Percentiles rank a stretch among this genome's conserved stretches.
phyloP scores from a whole-genome alignment of 495 filamentous ascomycete species.

The Apodospora peruviana region DNA sequence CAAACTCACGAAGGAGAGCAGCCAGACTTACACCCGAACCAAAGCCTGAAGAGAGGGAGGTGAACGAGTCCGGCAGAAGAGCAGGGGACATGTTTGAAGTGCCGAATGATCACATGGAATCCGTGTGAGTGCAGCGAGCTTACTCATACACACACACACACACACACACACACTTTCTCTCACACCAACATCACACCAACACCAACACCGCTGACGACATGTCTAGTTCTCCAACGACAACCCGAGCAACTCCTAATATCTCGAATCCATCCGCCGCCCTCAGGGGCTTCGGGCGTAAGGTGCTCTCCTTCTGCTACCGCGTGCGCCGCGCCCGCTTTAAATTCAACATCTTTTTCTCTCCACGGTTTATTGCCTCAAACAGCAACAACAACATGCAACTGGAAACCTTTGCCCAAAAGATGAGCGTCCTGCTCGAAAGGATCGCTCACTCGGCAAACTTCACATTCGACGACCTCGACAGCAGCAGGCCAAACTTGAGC shows the following conservation, averaged over 20 bases:
- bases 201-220: too few species aligned
- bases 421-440: conserved; percentile 21
- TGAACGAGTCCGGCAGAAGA: conserved; percentile 65
- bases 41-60: conserved; percentile 52
- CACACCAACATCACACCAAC: not conserved
- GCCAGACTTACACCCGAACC: conserved; percentile 46
- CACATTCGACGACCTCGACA: not conserved
- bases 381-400: conserved; percentile 15
- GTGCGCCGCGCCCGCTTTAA: conserved; percentile 19
- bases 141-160: too few species aligned
- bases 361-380: too few species aligned
- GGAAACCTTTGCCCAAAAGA: conserved; percentile 16
- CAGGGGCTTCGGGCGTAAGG: conserved; percentile 16
- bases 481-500: conserved; percentile 15
- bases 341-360: conserved; percentile 26
- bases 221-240: conserved; percentile 25
- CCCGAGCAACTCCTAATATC: conserved; percentile 20
- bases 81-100: conserved; percentile 66
- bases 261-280: conserved; percentile 20
- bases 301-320: conserved; percentile 24
- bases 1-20: not conserved
- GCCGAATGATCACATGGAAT: conserved; percentile 69
- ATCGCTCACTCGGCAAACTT: conserved; percentile 21
- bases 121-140: conserved; percentile 13
- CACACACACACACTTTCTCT: too few species aligned